phyloP scores from a whole-genome alignment of 768 basidiomycete species.

The Auriculariales sp. region DNA sequence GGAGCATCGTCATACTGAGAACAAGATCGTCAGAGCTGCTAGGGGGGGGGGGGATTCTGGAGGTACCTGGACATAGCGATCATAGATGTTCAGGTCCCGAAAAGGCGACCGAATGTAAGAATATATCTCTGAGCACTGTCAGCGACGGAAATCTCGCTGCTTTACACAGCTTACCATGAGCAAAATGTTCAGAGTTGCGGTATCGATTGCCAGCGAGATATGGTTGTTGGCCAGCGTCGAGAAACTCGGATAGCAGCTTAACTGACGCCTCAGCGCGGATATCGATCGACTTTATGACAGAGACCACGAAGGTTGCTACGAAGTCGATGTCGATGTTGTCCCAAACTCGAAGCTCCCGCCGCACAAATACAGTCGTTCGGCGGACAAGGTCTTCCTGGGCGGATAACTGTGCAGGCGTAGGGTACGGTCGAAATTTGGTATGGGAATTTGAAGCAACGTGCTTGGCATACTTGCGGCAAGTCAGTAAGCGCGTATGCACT shows the following conservation, averaged over 20 bases:
- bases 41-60: neutral
- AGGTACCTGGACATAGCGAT: conserved; percentile 63
- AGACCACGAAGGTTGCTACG: conserved; percentile 75
- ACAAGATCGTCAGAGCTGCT: neutral
- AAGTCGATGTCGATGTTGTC: conserved; percentile 87
- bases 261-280: conserved; percentile 83
- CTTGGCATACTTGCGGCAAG: too few relatives aligned
- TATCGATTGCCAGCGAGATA: conserved; percentile 42
- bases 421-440: conserved; percentile 81
- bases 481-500: neutral
- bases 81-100: conserved; percentile 70
- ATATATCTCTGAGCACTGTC: conserved; percentile 53
- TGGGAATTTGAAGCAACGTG: conserved; percentile 81
- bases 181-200: conserved; percentile 81
- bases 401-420: conserved; percentile 73
- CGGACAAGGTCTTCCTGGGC: conserved; percentile 60
- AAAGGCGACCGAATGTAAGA: conserved; percentile 80
- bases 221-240: conserved; percentile 61
- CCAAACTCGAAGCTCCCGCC: conserved; percentile 84
- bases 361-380: conserved; percentile 65
- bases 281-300: conserved; percentile 85
- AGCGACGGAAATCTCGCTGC: neutral
- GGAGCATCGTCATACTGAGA: conserved; percentile 6
- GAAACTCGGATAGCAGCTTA: conserved; percentile 63
- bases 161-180: conserved; percentile 50